Conservation (phyloP, 2,329 filamentous ascomycete species). For the Ilyonectria mors-panacis region DNA sequence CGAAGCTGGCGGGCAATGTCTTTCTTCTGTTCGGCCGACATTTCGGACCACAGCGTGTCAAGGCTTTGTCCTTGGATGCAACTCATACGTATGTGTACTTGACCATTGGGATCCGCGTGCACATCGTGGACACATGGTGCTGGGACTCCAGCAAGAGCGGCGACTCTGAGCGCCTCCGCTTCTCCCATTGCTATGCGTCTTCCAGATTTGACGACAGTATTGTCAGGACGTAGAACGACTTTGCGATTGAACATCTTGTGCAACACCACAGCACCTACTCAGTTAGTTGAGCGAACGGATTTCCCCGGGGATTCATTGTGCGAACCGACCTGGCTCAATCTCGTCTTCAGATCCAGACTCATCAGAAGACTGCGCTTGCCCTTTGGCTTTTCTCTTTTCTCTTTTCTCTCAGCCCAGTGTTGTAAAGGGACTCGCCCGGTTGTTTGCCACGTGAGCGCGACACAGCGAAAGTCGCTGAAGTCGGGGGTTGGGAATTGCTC, state of each 20-base stretch:
- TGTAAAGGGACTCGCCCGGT: conserved; percentile 33
- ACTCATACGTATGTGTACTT: conserved; percentile 42
- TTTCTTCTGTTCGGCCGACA: conserved; percentile 41
- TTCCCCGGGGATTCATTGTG: neutral
- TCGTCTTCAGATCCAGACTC: conserved; percentile 44
- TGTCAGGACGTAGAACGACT: conserved; percentile 41
- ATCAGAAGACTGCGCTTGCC: conserved; percentile 41
- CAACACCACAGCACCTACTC: conserved; percentile 40
- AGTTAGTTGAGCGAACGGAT: conserved; percentile 12
- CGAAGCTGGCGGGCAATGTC: conserved; percentile 45
- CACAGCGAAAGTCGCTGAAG: conserved; percentile 25
- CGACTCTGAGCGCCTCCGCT: conserved; percentile 45
- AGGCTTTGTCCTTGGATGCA: conserved; percentile 47
- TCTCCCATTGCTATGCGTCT: conserved; percentile 43
- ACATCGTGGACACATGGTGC: conserved; percentile 40
- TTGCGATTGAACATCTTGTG: conserved; percentile 41
- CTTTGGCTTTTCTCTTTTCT: conserved; percentile 38
- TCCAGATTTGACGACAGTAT: conserved; percentile 48
- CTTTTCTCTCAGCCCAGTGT: conserved; percentile 31
- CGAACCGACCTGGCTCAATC: conserved; percentile 40
- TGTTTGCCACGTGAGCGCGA: conserved; percentile 39
- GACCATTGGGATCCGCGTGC: conserved; percentile 35
- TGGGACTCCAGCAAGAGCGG: conserved; percentile 37
- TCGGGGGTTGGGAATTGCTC: conserved; percentile 1
- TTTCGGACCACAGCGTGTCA: conserved; percentile 44